Evolutionary conservation across 176 grass and related monocot genomes (phyloP).

Genomic region (Carex scoparia): DNA sequence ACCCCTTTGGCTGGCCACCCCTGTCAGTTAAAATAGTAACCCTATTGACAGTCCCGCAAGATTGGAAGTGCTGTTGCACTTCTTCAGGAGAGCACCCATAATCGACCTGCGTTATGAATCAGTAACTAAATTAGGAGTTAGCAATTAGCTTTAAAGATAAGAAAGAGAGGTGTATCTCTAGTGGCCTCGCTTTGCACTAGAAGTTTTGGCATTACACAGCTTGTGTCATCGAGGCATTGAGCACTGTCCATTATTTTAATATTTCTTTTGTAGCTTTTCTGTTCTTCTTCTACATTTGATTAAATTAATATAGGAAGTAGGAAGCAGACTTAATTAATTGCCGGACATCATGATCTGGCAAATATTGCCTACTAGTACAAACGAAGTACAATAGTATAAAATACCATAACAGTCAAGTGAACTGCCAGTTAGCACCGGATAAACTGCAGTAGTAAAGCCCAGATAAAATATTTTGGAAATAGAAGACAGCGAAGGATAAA

Average conservation of each 20-base stretch:
- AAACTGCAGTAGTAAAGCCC: neutral
- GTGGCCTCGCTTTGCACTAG: neutral
- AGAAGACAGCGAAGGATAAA: constrained; percentile 21
- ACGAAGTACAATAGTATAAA: neutral
- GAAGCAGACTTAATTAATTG: neutral
- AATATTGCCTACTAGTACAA: constrained; percentile 5
- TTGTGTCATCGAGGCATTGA: neutral
- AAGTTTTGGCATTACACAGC: neutral
- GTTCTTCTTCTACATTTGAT: neutral
- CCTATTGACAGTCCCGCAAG: constrained; percentile 63
- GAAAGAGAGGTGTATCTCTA: neutral
- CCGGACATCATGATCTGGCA: neutral
- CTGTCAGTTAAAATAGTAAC: constrained; percentile 65
- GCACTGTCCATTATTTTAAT: neutral
- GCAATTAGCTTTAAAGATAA: neutral
- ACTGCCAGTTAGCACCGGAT: neutral
- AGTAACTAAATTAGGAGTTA: neutral
- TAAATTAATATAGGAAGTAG: neutral
- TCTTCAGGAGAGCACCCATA: constrained; percentile 61
- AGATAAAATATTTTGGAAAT: neutral
- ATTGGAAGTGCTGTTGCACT: constrained; percentile 73
- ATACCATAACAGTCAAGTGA: neutral
- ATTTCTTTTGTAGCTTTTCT: neutral
- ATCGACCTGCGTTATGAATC: constrained; percentile 55
- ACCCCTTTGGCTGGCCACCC: constrained; percentile 67